These are phyloP conservation scores for Entophlyctis helioformis DNA, from an alignment of 192 early-diverging fungal genomes.

Conservation along the genomic window DNA sequence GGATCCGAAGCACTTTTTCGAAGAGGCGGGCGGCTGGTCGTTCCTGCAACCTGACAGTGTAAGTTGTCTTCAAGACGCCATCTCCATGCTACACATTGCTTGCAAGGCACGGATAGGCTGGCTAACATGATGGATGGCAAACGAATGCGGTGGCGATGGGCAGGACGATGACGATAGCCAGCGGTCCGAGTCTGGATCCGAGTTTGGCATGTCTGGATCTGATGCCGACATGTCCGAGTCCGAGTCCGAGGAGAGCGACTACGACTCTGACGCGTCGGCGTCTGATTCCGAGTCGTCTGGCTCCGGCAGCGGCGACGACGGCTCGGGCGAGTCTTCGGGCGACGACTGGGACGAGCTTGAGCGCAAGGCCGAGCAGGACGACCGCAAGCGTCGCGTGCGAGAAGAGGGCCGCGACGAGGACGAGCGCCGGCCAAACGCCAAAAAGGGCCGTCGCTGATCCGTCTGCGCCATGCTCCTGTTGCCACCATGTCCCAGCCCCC, in stretches of 20 bases:
- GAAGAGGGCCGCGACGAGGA: no score
- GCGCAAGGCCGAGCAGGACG: constrained; percentile 35
- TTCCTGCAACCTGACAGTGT: constrained; percentile 68
- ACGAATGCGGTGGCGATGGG: constrained; percentile 27
- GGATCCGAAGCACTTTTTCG: constrained; percentile 85
- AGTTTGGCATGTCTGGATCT: constrained; percentile 21
- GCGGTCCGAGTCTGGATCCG: no score
- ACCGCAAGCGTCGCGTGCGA: no score
- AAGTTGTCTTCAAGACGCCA: no score
- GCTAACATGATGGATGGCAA: no score
- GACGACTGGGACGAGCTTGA: constrained; percentile 49
- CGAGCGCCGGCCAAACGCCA: no score
- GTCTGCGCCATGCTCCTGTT: no score
- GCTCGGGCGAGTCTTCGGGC: constrained; percentile 17
- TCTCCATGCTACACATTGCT: no score
- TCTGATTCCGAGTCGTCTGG: constrained; percentile 13
- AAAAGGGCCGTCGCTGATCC: no score
- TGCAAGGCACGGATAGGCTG: constrained; percentile 14
- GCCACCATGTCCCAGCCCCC: no score
- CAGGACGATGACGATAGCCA: no score
- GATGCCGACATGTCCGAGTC: constrained; percentile 3
- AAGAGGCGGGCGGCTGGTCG: constrained; percentile 79
- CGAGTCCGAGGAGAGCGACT: constrained; percentile 12
- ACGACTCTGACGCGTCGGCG: constrained; percentile 14
- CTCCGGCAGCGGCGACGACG: not conserved